Evolutionary conservation across 345 rosid genomes (phyloP), one percentile per base, ranked within the genome.

Genomic region (Eucalyptus sp.): DNA sequence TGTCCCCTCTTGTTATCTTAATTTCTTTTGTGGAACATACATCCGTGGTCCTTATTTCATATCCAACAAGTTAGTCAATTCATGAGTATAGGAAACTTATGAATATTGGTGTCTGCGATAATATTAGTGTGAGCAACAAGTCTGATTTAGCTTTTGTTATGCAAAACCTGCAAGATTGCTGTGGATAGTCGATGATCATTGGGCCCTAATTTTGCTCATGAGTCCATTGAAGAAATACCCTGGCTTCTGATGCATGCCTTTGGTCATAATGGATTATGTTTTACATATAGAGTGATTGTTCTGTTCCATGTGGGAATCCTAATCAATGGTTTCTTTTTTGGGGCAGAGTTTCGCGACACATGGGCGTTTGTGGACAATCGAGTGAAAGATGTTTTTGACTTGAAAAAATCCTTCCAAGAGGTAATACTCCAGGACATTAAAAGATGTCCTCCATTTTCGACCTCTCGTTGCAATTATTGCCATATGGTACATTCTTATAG

Each of bases 381-480:
- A 90, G 97, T 97, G 86, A 96, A 94, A 93, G 99, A 97, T 93
- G 97, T 98, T 48, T 98, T 95, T 90, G 97, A 98, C 93, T 90
- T 95, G 71, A 98, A 94, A 94, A 98, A 98, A 89, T 91, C 96
- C 79, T 89, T 98, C 87, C 97, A 94, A 91, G 99, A 98, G 98
- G 99, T 97, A 93, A 11, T 58, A 76, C 16, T 76, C 8, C 4
- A 3, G 29, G 48, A 76, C 46, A 11, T 20, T 76, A 20, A 41
- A 76, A 76, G 48, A 76, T 76, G 84, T 6, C 29, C 48, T 0
- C 83, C 83, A 41, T 76, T 11, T 76, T 76, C 5, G 8, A 76
- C 84, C 84, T 10, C 48, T 71, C 5, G 48, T 41, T 5, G 13
- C 27, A 76, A 41, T 20, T 41, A 41, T 76, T 20, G 46, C 48